Evolutionary conservation across 2,329 filamentous ascomycete species (phyloP), one percentile per base, ranked within the genome.

Genomic region (Passalora sequoiae): DNA sequence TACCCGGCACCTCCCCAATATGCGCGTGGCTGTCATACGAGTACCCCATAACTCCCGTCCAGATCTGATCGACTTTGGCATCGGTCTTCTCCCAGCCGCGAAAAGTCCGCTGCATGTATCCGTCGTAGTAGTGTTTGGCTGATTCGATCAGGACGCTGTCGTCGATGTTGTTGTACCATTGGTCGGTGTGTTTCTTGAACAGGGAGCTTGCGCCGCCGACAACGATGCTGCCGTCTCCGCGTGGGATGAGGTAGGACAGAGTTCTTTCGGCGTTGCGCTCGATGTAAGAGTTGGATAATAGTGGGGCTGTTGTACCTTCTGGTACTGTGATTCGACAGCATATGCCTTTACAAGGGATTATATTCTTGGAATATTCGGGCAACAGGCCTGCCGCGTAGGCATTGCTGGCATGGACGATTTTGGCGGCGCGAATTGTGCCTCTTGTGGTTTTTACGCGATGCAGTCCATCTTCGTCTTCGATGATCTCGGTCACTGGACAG

Each of bases 401-500:
- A 40, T 67, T 68, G 20, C 58, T 66, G 16, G 66, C 64, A 30
- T 59, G 56, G 3, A 67, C 45, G 4, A 67, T 53, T 33, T 53
- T 54, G 1, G 21, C 36, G 6, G 54, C 49, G 7, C 43, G 44
- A 24, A 61, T 47, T 5, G 41, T 31, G 2, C 59, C 59, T 35
- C 57, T 41, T 5, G 47, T 24, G 3, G 58, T 60, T 13, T 35
- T 45, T 12, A 59, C 46, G 3, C 17, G 20, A 30, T 47, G 43
- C 16, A 16, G 19, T 10, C 20, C 9, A 12, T 45, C 41, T 3
- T 31, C 36, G 13, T 27, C 0, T 6, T 20, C 6, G 0, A 53
- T 49, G 4, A 65, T 50, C 1, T 48, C 19, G 3, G 45, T 49
- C 1, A 80, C 83, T 0, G 83, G 76, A 7, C 84, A 88, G 46